Evolutionary conservation across 2,329 filamentous ascomycete genomes (phyloP), one percentile per base, ranked within the genome.

Genomic region (Cordyceps javanica): DNA sequence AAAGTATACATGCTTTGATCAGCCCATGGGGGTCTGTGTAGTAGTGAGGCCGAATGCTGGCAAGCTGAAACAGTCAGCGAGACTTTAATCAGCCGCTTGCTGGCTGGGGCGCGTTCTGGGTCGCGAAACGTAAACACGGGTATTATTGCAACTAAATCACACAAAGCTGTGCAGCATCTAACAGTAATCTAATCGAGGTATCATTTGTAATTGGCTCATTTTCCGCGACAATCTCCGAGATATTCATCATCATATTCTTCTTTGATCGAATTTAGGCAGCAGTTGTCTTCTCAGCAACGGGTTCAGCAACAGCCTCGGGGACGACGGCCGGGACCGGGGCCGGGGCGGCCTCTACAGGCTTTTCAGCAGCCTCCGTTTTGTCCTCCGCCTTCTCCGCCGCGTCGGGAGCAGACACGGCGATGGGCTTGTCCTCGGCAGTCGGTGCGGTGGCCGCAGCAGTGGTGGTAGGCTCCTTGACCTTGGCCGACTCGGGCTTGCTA

Each of bases 221-320:
- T 16, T 16, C 39, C n/a, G 44, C 21, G 6, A 55, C 36, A 45
- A 30, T 36, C 28, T 21, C 23, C 21, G 13, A 21, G 13, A 41
- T 23, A 34, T 16, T 41, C 48, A 16, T 34, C 44, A 25, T 23
- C 19, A 30, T 16, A 32, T 50, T 21, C 7, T 14, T 28, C 4
- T 57, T 14, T 8, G 16, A 23, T 52, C 55, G 34, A 34, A 26
- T 26, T 45, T 55, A 51, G 38, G 55, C 46, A 54, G 46, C 38
- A 46, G 50, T 21, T 58, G 63, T 30, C 59, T 63, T 62, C 21
- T 58, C 59, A 46, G 44, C 58, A 44, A 57, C 60, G 13, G 62
- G 52, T 34, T 62, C 63, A 49, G 57, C 41, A 26, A 55, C 44
- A 14, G 39, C 30, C 41, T 48, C 44, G 50, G 59, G n/a, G n/a